phyloP scores from a whole-genome alignment of 192 early-diverging fungal genomes.

The Rhizoclosmatium sp. region DNA sequence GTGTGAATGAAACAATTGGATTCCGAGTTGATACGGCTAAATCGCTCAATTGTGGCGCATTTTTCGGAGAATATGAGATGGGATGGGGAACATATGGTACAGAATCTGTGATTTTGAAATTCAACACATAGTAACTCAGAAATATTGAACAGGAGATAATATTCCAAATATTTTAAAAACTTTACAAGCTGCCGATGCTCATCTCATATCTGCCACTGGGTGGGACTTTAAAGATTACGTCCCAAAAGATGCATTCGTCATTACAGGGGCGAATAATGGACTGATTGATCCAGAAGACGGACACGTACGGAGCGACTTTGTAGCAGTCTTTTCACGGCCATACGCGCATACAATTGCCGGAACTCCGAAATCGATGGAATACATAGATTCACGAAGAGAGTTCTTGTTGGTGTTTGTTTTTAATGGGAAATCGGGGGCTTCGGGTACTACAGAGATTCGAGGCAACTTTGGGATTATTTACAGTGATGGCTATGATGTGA shows the following conservation, averaged over 20 bases:
- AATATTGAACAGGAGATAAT: not conserved
- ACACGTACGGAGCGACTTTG: conserved; percentile 22
- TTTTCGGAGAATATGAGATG: conserved; percentile 40
- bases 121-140: not conserved
- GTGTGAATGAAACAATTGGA: conserved; percentile 36
- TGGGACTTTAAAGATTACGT: conserved; percentile 42
- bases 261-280: conserved; percentile 26
- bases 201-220: conserved; percentile 23
- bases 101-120: not conserved
- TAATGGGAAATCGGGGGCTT: conserved; percentile 8
- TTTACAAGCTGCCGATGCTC: not conserved
- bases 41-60: conserved; percentile 15
- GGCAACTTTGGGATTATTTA: conserved; percentile 18
- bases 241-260: not conserved
- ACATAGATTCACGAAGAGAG: not conserved
- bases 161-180: conserved; percentile 10
- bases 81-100: conserved; percentile 15
- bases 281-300: conserved; percentile 22
- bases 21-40: conserved; percentile 11
- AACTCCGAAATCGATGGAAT: conserved; percentile 14
- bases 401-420: conserved; percentile 12
- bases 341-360: conserved; percentile 37
- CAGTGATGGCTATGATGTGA: conserved; percentile 8
- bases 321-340: conserved; percentile 20
- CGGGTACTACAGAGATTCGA: conserved; percentile 28